A percentile compares a stretch with the other conserved stretches of the same genome.
These are phyloP conservation scores for Proliferodiscus dingleyae DNA, from an alignment of 2,329 filamentous ascomycete species.

Conservation along the genomic window DNA sequence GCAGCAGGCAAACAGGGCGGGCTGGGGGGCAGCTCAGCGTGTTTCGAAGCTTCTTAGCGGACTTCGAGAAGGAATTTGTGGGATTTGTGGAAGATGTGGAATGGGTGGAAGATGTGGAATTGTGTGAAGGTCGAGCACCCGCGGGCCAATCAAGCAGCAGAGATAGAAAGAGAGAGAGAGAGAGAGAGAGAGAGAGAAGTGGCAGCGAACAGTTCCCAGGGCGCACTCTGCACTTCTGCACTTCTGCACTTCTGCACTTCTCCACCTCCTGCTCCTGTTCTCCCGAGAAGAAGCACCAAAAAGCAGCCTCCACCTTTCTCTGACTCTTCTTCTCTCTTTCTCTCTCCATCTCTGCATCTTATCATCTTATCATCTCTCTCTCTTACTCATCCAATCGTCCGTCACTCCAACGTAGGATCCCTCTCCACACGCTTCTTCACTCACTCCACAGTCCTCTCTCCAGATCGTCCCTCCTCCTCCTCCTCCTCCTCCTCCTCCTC, in stretches of 20 bases:
- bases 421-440: neutral
- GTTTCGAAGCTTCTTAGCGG: conserved; percentile 12
- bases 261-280: neutral
- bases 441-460: neutral
- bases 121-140: neutral
- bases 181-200: no score
- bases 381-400: no score
- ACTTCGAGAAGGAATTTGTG: conserved; percentile 10
- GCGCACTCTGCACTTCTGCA: no score
- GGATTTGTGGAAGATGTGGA: neutral
- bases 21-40: neutral
- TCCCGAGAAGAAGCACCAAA: neutral
- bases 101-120: neutral
- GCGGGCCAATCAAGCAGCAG: neutral
- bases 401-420: no score
- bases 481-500: neutral
- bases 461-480: neutral
- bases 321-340: neutral
- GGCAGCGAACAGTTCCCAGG: no score
- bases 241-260: neutral
- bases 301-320: neutral
- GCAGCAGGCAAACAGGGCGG: neutral
- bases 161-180: no score
- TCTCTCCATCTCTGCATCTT: no score
- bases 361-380: no score